Base-by-base conservation (phyloP, 2,329 filamentous ascomycete species). In the Cercospora beticola region DNA sequence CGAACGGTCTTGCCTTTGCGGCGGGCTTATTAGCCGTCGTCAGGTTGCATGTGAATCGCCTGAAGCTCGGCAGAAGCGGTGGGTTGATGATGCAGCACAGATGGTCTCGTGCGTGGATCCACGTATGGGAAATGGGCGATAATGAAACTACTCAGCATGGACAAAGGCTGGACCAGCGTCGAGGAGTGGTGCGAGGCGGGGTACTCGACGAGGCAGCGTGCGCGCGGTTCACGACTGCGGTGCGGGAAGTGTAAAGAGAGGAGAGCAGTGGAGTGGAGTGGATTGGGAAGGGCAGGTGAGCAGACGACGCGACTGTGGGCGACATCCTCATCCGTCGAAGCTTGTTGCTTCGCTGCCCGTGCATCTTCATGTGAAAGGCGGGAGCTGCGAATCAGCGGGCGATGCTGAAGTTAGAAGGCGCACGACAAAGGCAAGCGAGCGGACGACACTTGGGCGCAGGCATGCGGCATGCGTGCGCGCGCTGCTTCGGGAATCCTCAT, bases 31-130 rank as follows among this genome's bases (percentile, higher is more conserved):
- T 63, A 65, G 68, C 59, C 36, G 54, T 68, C 59, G 66, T 68
- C 60, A 62, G 62, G 49, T 60, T 54, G 68, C 68, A 68, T 68
- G 66, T 70, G 68, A 70, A 60, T 30, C 58, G 68, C 61, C 65
- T 63, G 61, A 63, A 65, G 58, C 40, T 65, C 68, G 68, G 68
- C 52, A 67, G 36, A 59, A 59, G 30, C 21, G 46, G 58, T 60
- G 67, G 31, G 59, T 28, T 36, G 57, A 46, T 33, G 62, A 56
- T 62, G 56, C 49, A 49, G 49, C 49, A 26, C 23, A 21, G 56
- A 56, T 12, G 57, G 62, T 63, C 30, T 56, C 23, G 58, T 61
- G 64, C 57, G 33, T 57, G 28, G 54, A 40, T 52, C 54, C 63
- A 59, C 63, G 31, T 40, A 40, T 58, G 30, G 63, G 33, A 60